Base-by-base conservation (phyloP, 768 basidiomycete species). In the Tulasnella sp. region DNA sequence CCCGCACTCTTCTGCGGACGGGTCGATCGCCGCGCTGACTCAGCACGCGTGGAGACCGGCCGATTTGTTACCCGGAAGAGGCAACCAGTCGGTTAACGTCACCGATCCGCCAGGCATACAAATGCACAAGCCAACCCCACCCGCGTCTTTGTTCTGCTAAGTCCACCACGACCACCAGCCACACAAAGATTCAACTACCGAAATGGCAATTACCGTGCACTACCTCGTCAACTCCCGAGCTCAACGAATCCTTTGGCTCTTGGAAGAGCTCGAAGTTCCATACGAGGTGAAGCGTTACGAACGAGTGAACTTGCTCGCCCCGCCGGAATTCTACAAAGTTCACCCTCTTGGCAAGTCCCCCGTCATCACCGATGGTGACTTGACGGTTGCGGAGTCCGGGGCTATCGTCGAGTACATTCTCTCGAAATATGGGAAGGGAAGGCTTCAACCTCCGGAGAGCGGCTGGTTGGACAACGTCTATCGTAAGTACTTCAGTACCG, bases 331-430 rank as follows among this genome's bases (percentile, higher is more conserved):
- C 11, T 80, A 81, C 35, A 75, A 84, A 2, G 75, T 87, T 35
- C 83, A 86, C 70, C 87, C 88, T n/a, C 81, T 88, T 13, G 87
- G 88, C 35, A 88, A 86, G 79, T 83, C 86, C 3, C 88, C 87
- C 23, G 83, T 88, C 73, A 86, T 88, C 57, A 86, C 85, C 3
- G 86, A 88, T 80, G 87, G 85, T 20, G 85, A 85, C 26, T 76
- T 86, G n/a, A 85, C 83, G 4, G 77, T 88, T 20, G 85, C 86
- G 23, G 86, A 86, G 79, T 86, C 87, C 79, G 85, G 85, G 37
- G 87, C 87, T 23, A 87, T 88, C 55, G 82, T 87, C 75, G 87
- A 87, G 57, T 88, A 88, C 79, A 76, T 88, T 71, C 84, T 88
- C 67, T 78, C 82, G 37, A 86, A 85, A 79, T 87, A 85, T 73